Percentiles rank a stretch among this genome's conserved stretches.
These are phyloP conservation scores for Gracilariopsis chorda DNA, from an alignment of 23 red algal species.

Conservation along the genomic window DNA sequence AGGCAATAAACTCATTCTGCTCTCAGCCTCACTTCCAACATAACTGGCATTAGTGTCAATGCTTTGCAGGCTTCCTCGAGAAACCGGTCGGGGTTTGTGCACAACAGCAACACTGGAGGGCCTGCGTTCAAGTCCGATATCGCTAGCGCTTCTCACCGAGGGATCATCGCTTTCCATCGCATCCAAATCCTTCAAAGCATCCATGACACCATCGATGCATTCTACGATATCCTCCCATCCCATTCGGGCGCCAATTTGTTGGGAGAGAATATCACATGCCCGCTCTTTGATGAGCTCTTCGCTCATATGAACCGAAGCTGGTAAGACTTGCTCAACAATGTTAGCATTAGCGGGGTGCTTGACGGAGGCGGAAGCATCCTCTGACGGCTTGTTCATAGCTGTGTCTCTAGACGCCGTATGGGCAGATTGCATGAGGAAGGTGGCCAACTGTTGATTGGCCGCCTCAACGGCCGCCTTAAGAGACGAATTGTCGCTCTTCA, in stretches of 20 bases:
- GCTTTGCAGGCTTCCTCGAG: not conserved
- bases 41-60: not conserved
- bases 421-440: slow-evolving; percentile 23
- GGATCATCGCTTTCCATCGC: not conserved
- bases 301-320: not conserved
- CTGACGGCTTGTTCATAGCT: not conserved
- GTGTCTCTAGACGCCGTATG: slow-evolving; percentile 1
- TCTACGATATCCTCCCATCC: slow-evolving; percentile 54
- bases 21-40: slow-evolving; percentile 29
- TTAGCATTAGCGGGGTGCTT: not conserved
- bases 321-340: not conserved
- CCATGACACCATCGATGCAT: slow-evolving; percentile 50
- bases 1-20: slow-evolving; percentile 28
- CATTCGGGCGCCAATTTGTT: slow-evolving; percentile 16
- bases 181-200: slow-evolving; percentile 44
- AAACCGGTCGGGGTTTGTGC: not conserved
- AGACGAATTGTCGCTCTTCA: not conserved
- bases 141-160: not conserved
- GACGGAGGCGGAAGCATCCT: not conserved
- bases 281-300: slow-evolving; percentile 1
- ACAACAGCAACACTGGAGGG: not conserved
- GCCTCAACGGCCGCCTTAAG: slow-evolving; percentile 12
- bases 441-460: slow-evolving; percentile 37
- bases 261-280: slow-evolving; percentile 32
- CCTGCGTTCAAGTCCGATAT: not conserved